Evolutionary conservation across 768 basidiomycete genomes (phyloP).

Genomic region (Trametes maxima): DNA sequence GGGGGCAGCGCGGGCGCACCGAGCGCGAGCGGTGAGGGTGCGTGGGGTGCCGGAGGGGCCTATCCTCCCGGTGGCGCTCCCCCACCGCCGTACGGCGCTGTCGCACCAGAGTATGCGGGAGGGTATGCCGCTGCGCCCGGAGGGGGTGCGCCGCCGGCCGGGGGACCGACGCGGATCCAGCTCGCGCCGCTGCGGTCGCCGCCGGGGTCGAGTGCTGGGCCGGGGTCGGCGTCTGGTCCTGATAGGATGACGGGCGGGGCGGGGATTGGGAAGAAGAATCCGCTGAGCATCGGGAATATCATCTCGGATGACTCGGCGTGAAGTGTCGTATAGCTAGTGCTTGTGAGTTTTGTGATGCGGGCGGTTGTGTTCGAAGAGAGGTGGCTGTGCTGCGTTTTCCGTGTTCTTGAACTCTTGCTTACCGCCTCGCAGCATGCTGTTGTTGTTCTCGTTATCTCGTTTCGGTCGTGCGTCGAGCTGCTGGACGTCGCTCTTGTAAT

Average conservation of each 20-base stretch:
- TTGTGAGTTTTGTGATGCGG: not conserved
- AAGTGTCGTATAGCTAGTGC: not conserved
- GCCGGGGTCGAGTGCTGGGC: conserved; percentile 9
- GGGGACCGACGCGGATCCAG: conserved; percentile 44
- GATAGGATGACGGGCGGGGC: conserved; percentile 6
- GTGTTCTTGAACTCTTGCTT: no score
- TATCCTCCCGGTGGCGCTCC: conserved; percentile 6
- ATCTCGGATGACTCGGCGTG: conserved; percentile 31
- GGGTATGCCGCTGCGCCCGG: conserved; percentile 7
- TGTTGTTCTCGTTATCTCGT: no score
- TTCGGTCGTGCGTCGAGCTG: no score
- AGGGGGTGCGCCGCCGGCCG: conserved; percentile 2
- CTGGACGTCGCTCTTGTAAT: no score
- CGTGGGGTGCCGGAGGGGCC: conserved; percentile 9
- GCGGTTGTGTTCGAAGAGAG: no score
- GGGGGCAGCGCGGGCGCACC: conserved; percentile 10
- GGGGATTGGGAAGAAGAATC: conserved; percentile 32
- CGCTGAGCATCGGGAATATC: conserved; percentile 36
- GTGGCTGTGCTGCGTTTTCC: no score
- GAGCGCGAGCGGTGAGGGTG: conserved; percentile 1
- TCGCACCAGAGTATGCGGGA: conserved; percentile 1
- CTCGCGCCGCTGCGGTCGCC: conserved; percentile 53
- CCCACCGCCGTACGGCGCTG: conserved; percentile 5
- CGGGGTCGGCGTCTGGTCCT: conserved; percentile 6
- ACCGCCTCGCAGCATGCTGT: no score